Evolutionary conservation across 2,329 filamentous ascomycete genomes (phyloP).

Genomic region (Colletotrichum shisoi): DNA sequence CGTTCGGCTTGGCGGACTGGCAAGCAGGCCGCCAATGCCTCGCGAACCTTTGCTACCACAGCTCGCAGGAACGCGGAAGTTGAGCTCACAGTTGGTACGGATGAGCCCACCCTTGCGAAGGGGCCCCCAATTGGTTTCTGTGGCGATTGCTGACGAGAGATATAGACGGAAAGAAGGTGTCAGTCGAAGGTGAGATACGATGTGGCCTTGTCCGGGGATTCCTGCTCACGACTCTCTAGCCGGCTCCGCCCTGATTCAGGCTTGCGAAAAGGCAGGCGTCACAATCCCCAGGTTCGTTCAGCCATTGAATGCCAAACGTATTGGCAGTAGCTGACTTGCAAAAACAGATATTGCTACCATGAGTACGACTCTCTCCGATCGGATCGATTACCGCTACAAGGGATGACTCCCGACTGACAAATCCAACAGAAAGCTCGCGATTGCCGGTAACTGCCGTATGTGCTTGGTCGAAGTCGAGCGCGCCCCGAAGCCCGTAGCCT

Average conservation of each 20-base stretch:
- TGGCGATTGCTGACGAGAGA: constrained; percentile 46
- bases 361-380: constrained; percentile 68
- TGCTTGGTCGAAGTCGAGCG: constrained; percentile 97
- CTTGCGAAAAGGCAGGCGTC: constrained; percentile 95
- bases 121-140: constrained; percentile 45
- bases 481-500: constrained; percentile 95
- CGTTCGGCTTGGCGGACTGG: constrained; percentile 73
- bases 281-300: constrained; percentile 79
- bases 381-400: constrained; percentile 41
- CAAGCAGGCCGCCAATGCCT: constrained; percentile 66
- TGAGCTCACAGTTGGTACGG: constrained; percentile 88
- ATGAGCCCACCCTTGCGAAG: constrained; percentile 38
- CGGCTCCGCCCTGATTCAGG: constrained; percentile 96
- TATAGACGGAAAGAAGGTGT: constrained; percentile 95
- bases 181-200: constrained; percentile 78
- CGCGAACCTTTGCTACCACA: constrained; percentile 84
- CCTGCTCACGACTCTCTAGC: constrained; percentile 62
- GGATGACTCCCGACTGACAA: constrained; percentile 51
- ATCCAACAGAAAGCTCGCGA: constrained; percentile 83
- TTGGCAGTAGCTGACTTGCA: constrained; percentile 41
- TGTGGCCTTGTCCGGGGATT: constrained; percentile 37
- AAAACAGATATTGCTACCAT: constrained; percentile 91
- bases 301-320: constrained; percentile 15
- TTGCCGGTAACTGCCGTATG: constrained; percentile 99
- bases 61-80: constrained; percentile 85